These are phyloP conservation scores for Alternaria longipes DNA, from an alignment of 2,329 filamentous ascomycete species.

Conservation along the genomic window DNA sequence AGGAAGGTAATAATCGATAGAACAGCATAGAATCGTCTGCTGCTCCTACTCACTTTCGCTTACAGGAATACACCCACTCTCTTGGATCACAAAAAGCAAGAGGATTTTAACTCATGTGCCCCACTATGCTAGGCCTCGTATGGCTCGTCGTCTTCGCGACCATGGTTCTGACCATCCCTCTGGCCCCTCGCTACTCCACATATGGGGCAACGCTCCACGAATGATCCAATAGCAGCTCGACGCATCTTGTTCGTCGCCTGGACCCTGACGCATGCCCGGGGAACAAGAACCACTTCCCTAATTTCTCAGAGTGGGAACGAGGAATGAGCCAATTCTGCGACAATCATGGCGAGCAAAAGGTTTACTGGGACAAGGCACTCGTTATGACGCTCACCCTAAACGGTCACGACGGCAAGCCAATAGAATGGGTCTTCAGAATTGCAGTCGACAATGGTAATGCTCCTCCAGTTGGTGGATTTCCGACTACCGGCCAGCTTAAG, in stretches of 20 bases:
- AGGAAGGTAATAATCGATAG: background rate
- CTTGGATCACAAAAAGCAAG: background rate
- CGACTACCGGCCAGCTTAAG: background rate
- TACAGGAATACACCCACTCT: background rate
- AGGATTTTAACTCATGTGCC: background rate
- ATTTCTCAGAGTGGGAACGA: background rate
- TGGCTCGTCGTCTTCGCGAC: background rate
- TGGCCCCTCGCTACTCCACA: background rate
- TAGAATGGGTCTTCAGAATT: constrained; percentile 12
- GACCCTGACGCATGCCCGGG: background rate
- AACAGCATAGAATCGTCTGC: background rate
- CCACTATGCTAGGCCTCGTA: background rate
- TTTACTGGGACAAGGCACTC: background rate
- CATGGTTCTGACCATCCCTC: background rate
- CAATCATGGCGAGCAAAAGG: background rate
- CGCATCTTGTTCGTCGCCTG: background rate
- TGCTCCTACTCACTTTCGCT: background rate
- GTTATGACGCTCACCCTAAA: background rate
- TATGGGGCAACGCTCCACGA: background rate
- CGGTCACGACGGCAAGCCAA: constrained; percentile 5
- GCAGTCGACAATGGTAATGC: background rate
- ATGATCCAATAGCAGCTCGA: background rate
- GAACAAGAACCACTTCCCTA: background rate
- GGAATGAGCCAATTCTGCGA: constrained; percentile 7
- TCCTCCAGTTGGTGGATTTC: background rate